A percentile compares a stretch with the other conserved stretches of the same genome.
phyloP scores from a whole-genome alignment of 108 stramenopile species.

The Fragilariopsis cylindrus region DNA sequence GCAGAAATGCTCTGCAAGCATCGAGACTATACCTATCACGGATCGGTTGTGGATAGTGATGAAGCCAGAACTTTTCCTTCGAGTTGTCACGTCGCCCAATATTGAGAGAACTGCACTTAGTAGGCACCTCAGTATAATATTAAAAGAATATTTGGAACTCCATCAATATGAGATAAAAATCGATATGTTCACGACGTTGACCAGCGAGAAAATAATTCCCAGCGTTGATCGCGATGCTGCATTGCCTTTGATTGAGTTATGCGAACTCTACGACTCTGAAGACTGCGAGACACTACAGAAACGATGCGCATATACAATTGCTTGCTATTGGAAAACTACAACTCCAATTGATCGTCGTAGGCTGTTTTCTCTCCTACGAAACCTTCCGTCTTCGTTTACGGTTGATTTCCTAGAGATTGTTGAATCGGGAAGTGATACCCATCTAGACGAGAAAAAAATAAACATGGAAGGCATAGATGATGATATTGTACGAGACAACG shows the following conservation, averaged over 20 bases:
- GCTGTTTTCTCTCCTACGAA: constrained; percentile 28
- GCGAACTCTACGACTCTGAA: neutral
- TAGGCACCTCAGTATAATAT: constrained; percentile 32
- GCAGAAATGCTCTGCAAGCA: constrained; percentile 20
- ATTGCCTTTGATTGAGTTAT: constrained; percentile 33
- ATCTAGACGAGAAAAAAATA: neutral
- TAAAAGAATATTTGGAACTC: constrained; percentile 26
- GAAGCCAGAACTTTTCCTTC: constrained; percentile 33
- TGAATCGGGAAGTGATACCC: constrained; percentile 10
- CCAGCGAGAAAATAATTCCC: constrained; percentile 25
- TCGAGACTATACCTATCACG: constrained; percentile 13
- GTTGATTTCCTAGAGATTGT: constrained; percentile 38
- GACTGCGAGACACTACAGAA: constrained; percentile 28
- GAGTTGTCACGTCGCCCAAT: constrained; percentile 28
- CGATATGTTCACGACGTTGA: constrained; percentile 24
- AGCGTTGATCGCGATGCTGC: constrained; percentile 34
- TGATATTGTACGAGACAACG: neutral
- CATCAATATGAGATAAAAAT: constrained; percentile 33
- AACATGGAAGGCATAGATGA: neutral
- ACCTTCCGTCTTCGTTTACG: constrained; percentile 32
- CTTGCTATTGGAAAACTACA: constrained; percentile 29
- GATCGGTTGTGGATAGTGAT: constrained; percentile 31
- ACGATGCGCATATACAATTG: constrained; percentile 30
- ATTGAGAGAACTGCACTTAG: constrained; percentile 25
- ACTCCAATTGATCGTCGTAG: constrained; percentile 17